phyloP scores from a whole-genome alignment of 805 yeast genomes.

The Saitoella complicata region DNA sequence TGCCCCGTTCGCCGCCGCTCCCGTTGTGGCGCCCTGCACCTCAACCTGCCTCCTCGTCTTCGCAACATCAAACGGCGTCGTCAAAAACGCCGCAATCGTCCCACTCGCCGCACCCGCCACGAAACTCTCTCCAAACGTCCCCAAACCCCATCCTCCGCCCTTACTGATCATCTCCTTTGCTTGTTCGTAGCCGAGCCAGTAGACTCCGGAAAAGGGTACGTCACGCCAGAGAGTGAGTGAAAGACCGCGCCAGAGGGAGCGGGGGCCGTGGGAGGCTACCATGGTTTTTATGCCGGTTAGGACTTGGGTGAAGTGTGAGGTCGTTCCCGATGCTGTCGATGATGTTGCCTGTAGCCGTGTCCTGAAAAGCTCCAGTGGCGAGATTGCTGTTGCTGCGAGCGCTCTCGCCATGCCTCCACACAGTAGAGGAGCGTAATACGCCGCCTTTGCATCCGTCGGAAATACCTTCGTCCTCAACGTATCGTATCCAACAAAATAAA shows the following conservation, averaged over 20 bases:
- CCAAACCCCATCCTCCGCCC: conserved; percentile 8
- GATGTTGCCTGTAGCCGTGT: conserved; percentile 57
- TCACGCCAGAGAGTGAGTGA: conserved; percentile 89
- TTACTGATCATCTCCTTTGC: conserved; percentile 3
- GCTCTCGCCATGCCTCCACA: conserved; percentile 79
- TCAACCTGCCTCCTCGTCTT: conserved; percentile 74
- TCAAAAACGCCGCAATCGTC: conserved; percentile 62
- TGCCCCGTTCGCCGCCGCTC: neutral
- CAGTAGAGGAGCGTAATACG: conserved; percentile 43
- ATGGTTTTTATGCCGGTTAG: conserved; percentile 38
- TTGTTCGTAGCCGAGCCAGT: conserved; percentile 40
- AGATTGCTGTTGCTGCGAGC: conserved; percentile 65
- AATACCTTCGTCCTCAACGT: neutral
- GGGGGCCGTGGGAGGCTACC: conserved; percentile 39
- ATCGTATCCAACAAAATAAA: neutral
- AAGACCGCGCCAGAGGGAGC: conserved; percentile 65
- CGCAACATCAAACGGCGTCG: conserved; percentile 96
- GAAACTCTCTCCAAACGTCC: conserved; percentile 30
- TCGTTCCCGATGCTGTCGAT: conserved; percentile 7
- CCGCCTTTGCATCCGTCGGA: neutral
- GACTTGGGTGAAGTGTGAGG: conserved; percentile 25
- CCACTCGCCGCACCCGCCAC: conserved; percentile 77
- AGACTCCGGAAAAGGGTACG: conserved; percentile 89
- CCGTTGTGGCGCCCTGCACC: conserved; percentile 8
- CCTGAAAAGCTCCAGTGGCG: conserved; percentile 76